Conservation (phyloP, 2,329 filamentous ascomycete species). For the Botrytis fabae region DNA sequence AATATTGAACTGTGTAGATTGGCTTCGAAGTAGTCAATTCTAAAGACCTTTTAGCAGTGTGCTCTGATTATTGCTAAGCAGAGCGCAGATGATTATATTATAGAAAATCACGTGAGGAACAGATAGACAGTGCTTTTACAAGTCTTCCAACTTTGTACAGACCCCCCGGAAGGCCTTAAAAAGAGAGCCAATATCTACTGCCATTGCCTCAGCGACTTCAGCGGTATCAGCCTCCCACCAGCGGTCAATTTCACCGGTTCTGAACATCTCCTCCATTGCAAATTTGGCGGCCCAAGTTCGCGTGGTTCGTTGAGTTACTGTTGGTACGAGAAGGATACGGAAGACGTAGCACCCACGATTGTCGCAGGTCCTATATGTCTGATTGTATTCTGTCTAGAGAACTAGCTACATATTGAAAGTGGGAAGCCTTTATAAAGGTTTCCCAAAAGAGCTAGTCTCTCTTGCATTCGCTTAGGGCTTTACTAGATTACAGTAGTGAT, state of each 20-base stretch:
- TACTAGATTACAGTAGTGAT: too few relatives aligned
- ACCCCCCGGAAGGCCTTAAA: background rate
- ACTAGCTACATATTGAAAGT: too few relatives aligned
- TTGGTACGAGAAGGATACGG: too few relatives aligned
- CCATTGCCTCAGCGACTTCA: background rate
- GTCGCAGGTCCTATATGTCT: too few relatives aligned
- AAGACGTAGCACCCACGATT: too few relatives aligned
- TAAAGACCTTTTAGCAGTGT: background rate
- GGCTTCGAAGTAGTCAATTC: background rate
- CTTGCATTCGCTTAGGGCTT: too few relatives aligned
- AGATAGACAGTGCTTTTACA: background rate
- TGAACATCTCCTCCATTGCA: background rate
- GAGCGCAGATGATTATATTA: background rate
- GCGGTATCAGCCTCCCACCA: conserved; percentile 1
- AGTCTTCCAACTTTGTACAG: background rate
- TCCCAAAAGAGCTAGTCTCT: too few relatives aligned
- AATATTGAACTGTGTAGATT: background rate
- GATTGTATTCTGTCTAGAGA: too few relatives aligned
- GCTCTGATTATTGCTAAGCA: background rate
- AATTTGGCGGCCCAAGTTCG: conserved; percentile 1
- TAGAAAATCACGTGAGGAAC: background rate
- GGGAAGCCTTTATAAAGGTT: too few relatives aligned
- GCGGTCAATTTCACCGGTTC: background rate
- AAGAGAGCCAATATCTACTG: background rate
- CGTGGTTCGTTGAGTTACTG: background rate